Percentiles rank a stretch among this genome's conserved stretches.
Evolutionary conservation across 2,329 filamentous ascomycete species (phyloP).

Genomic region (Fusarium citri): DNA sequence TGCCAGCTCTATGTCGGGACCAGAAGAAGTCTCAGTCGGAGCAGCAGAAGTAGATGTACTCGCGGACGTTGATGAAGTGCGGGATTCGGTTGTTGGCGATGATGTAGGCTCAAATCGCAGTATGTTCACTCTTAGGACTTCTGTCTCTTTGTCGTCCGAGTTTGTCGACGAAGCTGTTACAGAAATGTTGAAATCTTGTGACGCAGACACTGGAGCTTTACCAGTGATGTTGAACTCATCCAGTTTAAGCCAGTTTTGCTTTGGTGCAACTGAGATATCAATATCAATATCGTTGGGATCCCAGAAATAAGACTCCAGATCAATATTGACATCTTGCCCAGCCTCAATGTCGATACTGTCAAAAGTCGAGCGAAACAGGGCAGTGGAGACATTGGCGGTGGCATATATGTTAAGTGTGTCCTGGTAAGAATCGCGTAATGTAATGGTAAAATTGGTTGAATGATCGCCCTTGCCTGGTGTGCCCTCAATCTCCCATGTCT

Average conservation of each 20-base stretch:
- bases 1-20: slow-evolving; percentile 20
- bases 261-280: slow-evolving; percentile 51
- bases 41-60: slow-evolving; percentile 41
- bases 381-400: slow-evolving; percentile 51
- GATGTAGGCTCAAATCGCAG: slow-evolving; percentile 43
- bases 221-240: slow-evolving; percentile 56
- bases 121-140: slow-evolving; percentile 54
- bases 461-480: slow-evolving; percentile 69
- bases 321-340: slow-evolving; percentile 57
- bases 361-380: slow-evolving; percentile 56
- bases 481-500: slow-evolving; percentile 72
- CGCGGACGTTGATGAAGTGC: slow-evolving; percentile 29
- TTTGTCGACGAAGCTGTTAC: slow-evolving; percentile 51
- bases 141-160: slow-evolving; percentile 51
- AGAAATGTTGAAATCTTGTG: slow-evolving; percentile 48
- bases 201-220: slow-evolving; percentile 52
- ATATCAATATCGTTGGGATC: slow-evolving; percentile 55
- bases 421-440: slow-evolving; percentile 68
- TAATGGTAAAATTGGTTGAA: slow-evolving; percentile 72
- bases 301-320: slow-evolving; percentile 57
- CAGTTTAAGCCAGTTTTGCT: slow-evolving; percentile 58
- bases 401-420: slow-evolving; percentile 69
- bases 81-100: slow-evolving; percentile 22
- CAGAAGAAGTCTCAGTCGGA: slow-evolving; percentile 33
- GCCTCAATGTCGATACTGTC: slow-evolving; percentile 55